These are phyloP conservation scores for Cytidiella melzeri DNA, from an alignment of 768 basidiomycete species.

Conservation along the genomic window DNA sequence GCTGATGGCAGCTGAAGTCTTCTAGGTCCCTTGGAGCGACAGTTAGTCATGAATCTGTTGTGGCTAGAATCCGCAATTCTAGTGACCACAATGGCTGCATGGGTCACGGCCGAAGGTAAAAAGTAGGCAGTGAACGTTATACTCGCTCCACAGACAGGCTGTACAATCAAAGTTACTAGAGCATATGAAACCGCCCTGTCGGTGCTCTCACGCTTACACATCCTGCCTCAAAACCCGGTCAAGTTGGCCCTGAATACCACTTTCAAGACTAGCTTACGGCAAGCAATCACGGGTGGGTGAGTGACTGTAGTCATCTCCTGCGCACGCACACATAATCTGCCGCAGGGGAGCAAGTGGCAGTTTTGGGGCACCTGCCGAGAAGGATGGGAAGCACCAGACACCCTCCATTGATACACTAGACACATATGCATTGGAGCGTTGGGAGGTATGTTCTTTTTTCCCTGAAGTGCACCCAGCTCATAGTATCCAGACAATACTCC, in stretches of 20 bases:
- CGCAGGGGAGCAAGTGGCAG: constrained; percentile 71
- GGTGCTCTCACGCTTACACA: constrained; percentile 62
- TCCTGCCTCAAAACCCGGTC: constrained; percentile 52
- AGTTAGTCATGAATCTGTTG: constrained; percentile 80
- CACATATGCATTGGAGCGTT: constrained; percentile 76
- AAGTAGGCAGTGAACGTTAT: constrained; percentile 38
- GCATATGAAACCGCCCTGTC: constrained; percentile 63
- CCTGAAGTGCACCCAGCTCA: neutral
- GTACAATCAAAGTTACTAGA: constrained; percentile 33
- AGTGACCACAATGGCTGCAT: constrained; percentile 61
- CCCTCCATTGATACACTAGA: constrained; percentile 61
- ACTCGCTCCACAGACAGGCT: neutral
- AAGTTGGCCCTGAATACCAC: constrained; percentile 66
- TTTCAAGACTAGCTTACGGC: constrained; percentile 75
- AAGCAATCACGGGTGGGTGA: constrained; percentile 86
- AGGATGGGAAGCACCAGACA: constrained; percentile 53
- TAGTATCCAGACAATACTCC: constrained; percentile 74
- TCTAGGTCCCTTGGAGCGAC: constrained; percentile 71
- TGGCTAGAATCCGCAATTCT: constrained; percentile 80
- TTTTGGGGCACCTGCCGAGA: constrained; percentile 74
- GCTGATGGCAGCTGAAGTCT: constrained; percentile 39
- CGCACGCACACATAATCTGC: neutral
- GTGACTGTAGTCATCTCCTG: constrained; percentile 14
- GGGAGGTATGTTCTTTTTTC: constrained; percentile 60
- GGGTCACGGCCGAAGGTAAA: constrained; percentile 72